Evolutionary conservation across 495 filamentous ascomycete genomes (phyloP).

Genomic region (Penicillium soppii): DNA sequence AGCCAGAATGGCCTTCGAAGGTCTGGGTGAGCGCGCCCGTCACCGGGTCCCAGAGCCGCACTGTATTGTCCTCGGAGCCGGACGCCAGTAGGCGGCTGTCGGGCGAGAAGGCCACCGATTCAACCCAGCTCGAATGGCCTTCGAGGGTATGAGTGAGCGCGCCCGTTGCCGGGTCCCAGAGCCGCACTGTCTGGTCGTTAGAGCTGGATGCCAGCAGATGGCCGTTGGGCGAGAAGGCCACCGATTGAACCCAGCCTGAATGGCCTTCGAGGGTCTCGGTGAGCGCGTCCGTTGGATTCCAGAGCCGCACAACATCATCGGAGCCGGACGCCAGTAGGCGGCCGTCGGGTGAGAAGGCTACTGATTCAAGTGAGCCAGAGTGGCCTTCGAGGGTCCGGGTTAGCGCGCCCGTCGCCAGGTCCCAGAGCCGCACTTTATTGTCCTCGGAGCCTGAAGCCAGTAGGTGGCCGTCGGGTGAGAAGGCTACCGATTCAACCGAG

Average conservation of each 20-base stretch:
- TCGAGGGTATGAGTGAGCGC: neutral
- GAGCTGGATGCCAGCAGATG: conserved; percentile 12
- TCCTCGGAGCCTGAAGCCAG: conserved; percentile 30
- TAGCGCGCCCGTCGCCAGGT: conserved; percentile 14
- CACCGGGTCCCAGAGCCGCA: conserved; percentile 27
- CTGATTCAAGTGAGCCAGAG: neutral
- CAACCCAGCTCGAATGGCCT: conserved; percentile 12
- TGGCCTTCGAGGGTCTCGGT: conserved; percentile 19
- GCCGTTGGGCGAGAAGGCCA: conserved; percentile 23
- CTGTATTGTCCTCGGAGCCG: conserved; percentile 7
- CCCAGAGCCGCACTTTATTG: conserved; percentile 30
- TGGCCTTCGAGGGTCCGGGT: conserved; percentile 21
- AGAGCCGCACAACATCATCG: conserved; percentile 24
- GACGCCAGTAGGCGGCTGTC: conserved; percentile 16
- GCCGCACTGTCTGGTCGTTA: conserved; percentile 7
- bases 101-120: conserved; percentile 22
- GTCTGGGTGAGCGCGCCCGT: conserved; percentile 11
- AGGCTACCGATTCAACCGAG: conserved; percentile 9
- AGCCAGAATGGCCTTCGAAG: no score
- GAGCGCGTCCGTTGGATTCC: conserved; percentile 16
- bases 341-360: conserved; percentile 1
- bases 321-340: neutral
- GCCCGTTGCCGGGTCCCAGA: conserved; percentile 15
- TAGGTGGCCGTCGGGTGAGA: conserved; percentile 22
- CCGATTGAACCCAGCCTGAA: conserved; percentile 4